Evolutionary conservation across 805 yeast genomes (phyloP), one percentile per base, ranked within the genome.

Genomic region (Hanseniaspora valbyensis): DNA sequence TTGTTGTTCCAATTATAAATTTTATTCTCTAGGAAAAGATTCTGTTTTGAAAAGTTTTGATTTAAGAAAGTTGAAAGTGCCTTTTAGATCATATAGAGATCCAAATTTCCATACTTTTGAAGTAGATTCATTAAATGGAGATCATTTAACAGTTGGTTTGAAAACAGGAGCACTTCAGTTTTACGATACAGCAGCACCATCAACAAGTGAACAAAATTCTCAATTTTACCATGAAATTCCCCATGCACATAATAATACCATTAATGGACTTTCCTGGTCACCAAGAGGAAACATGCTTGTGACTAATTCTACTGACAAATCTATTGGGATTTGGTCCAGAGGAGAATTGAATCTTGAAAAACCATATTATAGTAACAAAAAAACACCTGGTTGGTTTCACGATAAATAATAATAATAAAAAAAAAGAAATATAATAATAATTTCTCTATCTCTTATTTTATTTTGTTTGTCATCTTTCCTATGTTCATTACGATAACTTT

Each of bases 251-350:
- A 96, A 88, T 59, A 84, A 85, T 68, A 94, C 95, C 2, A 78
- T 92, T 48, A 88, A 90, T 65, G 78, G 95, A 3, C 65, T 92
- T 51, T 90, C 89, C 54, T 92, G 88, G 62, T 96, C 89, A 65
- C 97, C 97, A 2, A 69, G 84, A 58, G 99, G 99, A 3, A 96
- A 92, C 66, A 69, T 90, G 45, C 69, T 92, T 32, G 80, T 94
- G 50, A 80, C 96, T 7, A 97, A 96, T 0, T 90, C 96, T 18
- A 87, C 92, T 52, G 99, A 92, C 65, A 77, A 92, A 61, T 79
- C 94, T 4, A 85, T 95, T 22, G 69, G 96, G 51, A 85, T 94
- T 66, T 92, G 99, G 99, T 79, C 89, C 28, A 72, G 99, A 46
- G 83, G 95, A 1, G 73, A 95, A 61, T 96, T 48, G 13, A 42